These are phyloP conservation scores for Evansstolkia leycettana DNA, from an alignment of 495 filamentous ascomycete genomes.

Conservation along the genomic window DNA sequence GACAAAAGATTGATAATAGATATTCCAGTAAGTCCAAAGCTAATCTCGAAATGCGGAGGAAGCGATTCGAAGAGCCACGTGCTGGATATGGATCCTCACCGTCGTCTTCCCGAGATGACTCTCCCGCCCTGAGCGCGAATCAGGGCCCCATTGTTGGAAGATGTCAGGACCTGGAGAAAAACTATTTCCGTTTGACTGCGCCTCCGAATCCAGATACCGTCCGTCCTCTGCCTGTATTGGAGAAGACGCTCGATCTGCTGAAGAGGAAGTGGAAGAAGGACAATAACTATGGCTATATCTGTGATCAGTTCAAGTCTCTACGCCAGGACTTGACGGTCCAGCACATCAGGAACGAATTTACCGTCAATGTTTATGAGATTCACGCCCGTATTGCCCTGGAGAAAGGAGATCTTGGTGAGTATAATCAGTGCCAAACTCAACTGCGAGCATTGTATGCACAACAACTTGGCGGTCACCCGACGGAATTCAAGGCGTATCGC, in stretches of 20 bases:
- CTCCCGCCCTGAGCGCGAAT: conserved; percentile 41
- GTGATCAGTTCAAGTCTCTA: conserved; percentile 98
- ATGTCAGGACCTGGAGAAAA: conserved; percentile 79
- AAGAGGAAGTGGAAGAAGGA: conserved; percentile 93
- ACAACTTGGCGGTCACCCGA: conserved; percentile 76
- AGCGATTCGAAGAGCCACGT: conserved; percentile 67
- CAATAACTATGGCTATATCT: conserved; percentile 91
- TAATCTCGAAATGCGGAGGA: conserved; percentile 76
- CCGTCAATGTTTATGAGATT: conserved; percentile 90
- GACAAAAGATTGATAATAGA: conserved; percentile 37
- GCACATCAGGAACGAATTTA: conserved; percentile 90
- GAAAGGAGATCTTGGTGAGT: conserved; percentile 99
- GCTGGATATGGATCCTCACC: conserved; percentile 25
- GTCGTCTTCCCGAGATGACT: conserved; percentile 42
- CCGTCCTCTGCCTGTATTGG: conserved; percentile 69
- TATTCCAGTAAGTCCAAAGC: conserved; percentile 76
- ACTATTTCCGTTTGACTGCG: conserved; percentile 85
- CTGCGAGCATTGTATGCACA: conserved; percentile 79
- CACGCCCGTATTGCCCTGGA: conserved; percentile 96
- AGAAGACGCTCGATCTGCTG: conserved; percentile 72
- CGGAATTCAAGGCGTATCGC: conserved; percentile 98
- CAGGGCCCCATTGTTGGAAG: conserved; percentile 78
- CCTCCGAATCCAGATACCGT: conserved; percentile 77
- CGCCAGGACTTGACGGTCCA: conserved; percentile 98
- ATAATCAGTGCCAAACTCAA: conserved; percentile 99